A percentile compares a stretch with the other conserved stretches of the same genome.
These are phyloP conservation scores for Aurantiochytrium sp. DNA, from an alignment of 108 stramenopile species.

Conservation along the genomic window DNA sequence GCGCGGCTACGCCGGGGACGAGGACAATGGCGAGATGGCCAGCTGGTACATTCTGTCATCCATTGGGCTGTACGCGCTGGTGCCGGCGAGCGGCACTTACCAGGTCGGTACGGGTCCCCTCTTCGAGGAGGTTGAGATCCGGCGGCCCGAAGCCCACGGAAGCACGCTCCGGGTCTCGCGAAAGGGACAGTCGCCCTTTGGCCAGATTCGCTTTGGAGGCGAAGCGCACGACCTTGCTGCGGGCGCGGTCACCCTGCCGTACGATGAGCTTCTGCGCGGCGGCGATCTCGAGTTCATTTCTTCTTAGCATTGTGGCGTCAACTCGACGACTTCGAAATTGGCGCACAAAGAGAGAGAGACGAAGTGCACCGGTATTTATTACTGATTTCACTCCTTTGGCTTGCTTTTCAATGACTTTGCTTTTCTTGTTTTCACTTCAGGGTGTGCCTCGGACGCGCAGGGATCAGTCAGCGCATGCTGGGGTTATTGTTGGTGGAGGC, in stretches of 20 bases:
- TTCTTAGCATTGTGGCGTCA: too few species aligned
- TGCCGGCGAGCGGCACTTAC: slow-evolving; percentile 31
- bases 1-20: slow-evolving; percentile 40
- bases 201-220: not conserved
- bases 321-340: too few species aligned
- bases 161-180: not conserved
- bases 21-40: slow-evolving; percentile 45
- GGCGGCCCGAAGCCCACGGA: not conserved
- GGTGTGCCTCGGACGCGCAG: not conserved
- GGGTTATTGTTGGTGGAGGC: not conserved
- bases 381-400: too few species aligned
- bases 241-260: not conserved
- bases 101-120: not conserved
- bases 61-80: slow-evolving; percentile 30
- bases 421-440: too few species aligned
- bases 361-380: too few species aligned
- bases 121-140: slow-evolving; percentile 2
- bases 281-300: not conserved
- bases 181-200: too few species aligned
- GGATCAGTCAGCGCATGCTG: not conserved
- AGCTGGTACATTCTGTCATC: slow-evolving; percentile 39
- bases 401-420: too few species aligned
- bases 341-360: too few species aligned
- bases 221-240: not conserved
- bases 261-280: not conserved